Conservation (phyloP, 2,329 filamentous ascomycete species). For the Fusarium sp. region DNA sequence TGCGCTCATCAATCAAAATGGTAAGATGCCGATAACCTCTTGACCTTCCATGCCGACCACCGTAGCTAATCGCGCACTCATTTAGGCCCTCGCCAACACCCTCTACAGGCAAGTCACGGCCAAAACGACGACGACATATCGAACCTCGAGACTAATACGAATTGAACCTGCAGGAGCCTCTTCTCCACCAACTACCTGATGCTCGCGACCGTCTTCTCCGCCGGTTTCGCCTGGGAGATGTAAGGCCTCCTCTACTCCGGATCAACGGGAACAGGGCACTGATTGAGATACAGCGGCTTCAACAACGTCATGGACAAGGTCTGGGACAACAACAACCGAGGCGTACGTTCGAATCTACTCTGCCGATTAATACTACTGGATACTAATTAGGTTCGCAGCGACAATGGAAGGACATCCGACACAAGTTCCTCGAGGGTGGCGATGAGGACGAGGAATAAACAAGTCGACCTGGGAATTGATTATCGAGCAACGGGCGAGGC, state of each 20-base stretch:
- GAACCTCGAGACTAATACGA: slow-evolving; percentile 43
- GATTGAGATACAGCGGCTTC: slow-evolving; percentile 72
- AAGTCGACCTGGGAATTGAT: slow-evolving; percentile 15
- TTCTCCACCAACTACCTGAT: slow-evolving; percentile 91
- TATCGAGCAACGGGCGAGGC: slow-evolving; percentile 36
- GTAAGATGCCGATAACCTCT: slow-evolving; percentile 43
- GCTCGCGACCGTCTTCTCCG: slow-evolving; percentile 85
- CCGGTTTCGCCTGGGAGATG: slow-evolving; percentile 94
- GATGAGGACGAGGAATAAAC: slow-evolving; percentile 57
- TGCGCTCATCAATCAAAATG: slow-evolving; percentile 52
- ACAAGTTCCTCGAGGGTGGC: slow-evolving; percentile 80
- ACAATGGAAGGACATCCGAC: slow-evolving; percentile 99
- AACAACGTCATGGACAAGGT: slow-evolving; percentile 84
- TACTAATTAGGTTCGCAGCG: slow-evolving; percentile 67
- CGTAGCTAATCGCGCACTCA: slow-evolving; percentile 52
- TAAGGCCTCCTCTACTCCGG: slow-evolving; percentile 61
- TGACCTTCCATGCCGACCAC: not conserved
- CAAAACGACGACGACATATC: slow-evolving; percentile 27
- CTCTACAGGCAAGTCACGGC: slow-evolving; percentile 55
- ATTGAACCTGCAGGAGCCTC: slow-evolving; percentile 69
- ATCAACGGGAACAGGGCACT: slow-evolving; percentile 44
- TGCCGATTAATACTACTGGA: not conserved
- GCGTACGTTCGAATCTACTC: slow-evolving; percentile 70
- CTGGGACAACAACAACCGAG: slow-evolving; percentile 92
- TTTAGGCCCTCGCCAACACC: slow-evolving; percentile 52